phyloP scores from a whole-genome alignment of 2,329 filamentous ascomycete species.

The Neocatenulostroma microsporum region DNA sequence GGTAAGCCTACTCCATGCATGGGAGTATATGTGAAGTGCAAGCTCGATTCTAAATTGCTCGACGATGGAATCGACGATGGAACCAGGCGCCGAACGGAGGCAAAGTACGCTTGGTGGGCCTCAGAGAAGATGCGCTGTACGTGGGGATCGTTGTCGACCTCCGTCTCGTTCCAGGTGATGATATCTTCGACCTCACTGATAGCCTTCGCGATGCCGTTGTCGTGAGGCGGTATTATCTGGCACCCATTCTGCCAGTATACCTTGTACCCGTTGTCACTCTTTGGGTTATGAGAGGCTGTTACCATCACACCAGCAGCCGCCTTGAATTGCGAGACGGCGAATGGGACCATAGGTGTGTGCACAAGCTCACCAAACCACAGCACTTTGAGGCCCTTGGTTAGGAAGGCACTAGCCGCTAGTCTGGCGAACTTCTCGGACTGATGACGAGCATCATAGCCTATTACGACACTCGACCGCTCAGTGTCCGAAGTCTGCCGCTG shows the following conservation, averaged over 20 bases:
- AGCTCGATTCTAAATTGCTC: too few relatives aligned
- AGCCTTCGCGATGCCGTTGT: conserved; percentile 49
- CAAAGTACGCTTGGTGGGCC: conserved; percentile 38
- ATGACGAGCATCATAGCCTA: conserved; percentile 56
- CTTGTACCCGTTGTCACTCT: conserved; percentile 60
- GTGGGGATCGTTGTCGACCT: conserved; percentile 29
- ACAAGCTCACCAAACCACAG: conserved; percentile 50
- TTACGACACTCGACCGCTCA: conserved; percentile 47
- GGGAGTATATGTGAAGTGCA: conserved; percentile 47
- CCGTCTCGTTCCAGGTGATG: conserved; percentile 39
- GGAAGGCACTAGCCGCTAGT: conserved; percentile 53
- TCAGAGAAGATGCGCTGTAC: conserved; percentile 29
- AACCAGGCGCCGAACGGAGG: conserved; percentile 35
- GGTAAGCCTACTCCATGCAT: conserved; percentile 50
- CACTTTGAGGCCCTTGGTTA: conserved; percentile 51
- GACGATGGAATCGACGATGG: conserved; percentile 16
- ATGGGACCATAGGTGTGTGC: conserved; percentile 57
- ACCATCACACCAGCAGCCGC: conserved; percentile 58
- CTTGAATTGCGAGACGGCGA: conserved; percentile 47
- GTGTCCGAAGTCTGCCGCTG: conserved; percentile 27
- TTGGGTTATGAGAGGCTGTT: conserved; percentile 58
- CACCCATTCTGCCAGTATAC: conserved; percentile 59
- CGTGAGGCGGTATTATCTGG: conserved; percentile 58
- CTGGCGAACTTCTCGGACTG: conserved; percentile 55
- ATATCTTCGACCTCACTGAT: conserved; percentile 44